Evolutionary conservation across 148 eudicot genomes (phyloP), one percentile per base, ranked within the genome.

Genomic region (Fagopyrum homotropicum): DNA sequence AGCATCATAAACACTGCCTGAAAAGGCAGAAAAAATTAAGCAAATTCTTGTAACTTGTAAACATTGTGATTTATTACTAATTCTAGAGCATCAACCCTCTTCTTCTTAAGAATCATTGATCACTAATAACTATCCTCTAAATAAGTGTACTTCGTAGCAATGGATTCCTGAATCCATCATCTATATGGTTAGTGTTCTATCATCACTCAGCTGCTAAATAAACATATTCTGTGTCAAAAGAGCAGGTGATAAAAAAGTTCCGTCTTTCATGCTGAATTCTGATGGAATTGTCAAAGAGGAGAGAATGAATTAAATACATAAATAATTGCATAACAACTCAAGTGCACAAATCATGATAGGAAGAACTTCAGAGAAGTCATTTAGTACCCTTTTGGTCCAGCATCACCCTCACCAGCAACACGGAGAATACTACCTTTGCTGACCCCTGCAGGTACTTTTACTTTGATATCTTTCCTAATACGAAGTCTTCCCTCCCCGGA

Each of bases 371-470:
- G 46, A 76, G 43, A 76, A 73, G 74, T 45, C 35, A 63, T 77
- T 56, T 47, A 69, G 77, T 92, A 95, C 99, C 99, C 97, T 80
- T 88, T 95, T 72, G 93, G 94, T 73, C 92, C 99, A 57, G 99
- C 99, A 85, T 95, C 99, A 80, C 99, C 99, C 81, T 95, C 99
- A 81, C 99, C 94, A 79, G 89, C 81, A 70, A 95, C 99, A 79
- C 97, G 90, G 50, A 92, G 96, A 78, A 95, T 88, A 76, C 99
- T 95, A 46, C 99, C 98, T 75, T 86, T 90, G 87, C 88, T 85
- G 66, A 95, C 99, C 78, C 99, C 99, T 40, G 99, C 94, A 72
- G 99, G 99, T 82, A 95, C 86, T 92, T 92, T 92, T 77, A 95
- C 91, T 88, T 92, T 95, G 75, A 95, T 90, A 79, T 89, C 93